Percentiles rank a stretch among this genome's conserved stretches.
These are phyloP conservation scores for Aspergillus cavernicola DNA, from an alignment of 495 filamentous ascomycete species.

Conservation along the genomic window DNA sequence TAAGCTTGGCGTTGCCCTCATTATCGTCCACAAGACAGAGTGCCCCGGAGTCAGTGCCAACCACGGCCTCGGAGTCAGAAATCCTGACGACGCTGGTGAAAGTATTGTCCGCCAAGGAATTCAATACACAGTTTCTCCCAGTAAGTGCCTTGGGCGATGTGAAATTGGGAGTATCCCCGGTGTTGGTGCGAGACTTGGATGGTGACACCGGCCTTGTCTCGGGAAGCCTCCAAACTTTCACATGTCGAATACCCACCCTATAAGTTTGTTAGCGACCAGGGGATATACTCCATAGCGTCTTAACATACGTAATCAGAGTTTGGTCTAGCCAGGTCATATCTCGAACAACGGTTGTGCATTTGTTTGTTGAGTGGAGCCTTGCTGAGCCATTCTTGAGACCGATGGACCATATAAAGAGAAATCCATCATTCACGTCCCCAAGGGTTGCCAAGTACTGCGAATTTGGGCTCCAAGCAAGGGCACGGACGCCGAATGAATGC, in stretches of 20 bases:
- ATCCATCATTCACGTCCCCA: slow-evolving; percentile 86
- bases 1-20: slow-evolving; percentile 64
- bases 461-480: slow-evolving; percentile 84
- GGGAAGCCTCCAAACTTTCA: slow-evolving; percentile 89
- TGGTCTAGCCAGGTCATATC: slow-evolving; percentile 86
- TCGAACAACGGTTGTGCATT: slow-evolving; percentile 80
- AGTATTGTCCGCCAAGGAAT: slow-evolving; percentile 66
- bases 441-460: slow-evolving; percentile 85
- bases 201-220: slow-evolving; percentile 48
- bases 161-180: slow-evolving; percentile 36
- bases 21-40: slow-evolving; percentile 67
- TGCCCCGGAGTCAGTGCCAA: slow-evolving; percentile 47
- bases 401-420: slow-evolving; percentile 87
- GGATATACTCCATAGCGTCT: too few relatives aligned
- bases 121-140: slow-evolving; percentile 57
- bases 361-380: slow-evolving; percentile 85
- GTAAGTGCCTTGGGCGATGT: slow-evolving; percentile 52
- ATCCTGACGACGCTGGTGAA: slow-evolving; percentile 78
- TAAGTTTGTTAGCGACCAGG: slow-evolving; percentile 9
- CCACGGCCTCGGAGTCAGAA: slow-evolving; percentile 52
- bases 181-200: slow-evolving; percentile 43
- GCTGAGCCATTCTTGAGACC: slow-evolving; percentile 80
- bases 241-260: slow-evolving; percentile 80
- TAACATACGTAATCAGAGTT: slow-evolving; percentile 58
- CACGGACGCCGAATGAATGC: slow-evolving; percentile 84